Evolutionary conservation across 2,329 filamentous ascomycete species (phyloP).

Genomic region (Colletotrichum brevisporum): DNA sequence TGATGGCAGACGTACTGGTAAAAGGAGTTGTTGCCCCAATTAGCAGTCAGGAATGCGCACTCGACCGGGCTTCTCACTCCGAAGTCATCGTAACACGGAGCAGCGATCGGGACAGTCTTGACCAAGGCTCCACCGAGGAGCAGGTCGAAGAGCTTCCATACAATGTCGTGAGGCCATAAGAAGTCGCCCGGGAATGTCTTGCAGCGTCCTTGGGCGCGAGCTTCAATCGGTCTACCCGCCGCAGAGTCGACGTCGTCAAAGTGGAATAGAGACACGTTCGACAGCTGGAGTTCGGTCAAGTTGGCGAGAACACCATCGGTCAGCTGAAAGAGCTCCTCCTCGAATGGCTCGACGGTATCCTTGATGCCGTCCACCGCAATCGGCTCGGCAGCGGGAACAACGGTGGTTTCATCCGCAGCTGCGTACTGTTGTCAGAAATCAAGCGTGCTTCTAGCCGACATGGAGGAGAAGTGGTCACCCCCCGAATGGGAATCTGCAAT

Average conservation of each 20-base stretch:
- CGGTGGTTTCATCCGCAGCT: neutral
- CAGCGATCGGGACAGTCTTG: constrained; percentile 48
- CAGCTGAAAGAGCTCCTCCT: constrained; percentile 47
- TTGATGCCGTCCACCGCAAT: neutral
- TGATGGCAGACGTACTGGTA: neutral
- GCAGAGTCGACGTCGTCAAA: constrained; percentile 42
- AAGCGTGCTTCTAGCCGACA: neutral
- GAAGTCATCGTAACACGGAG: constrained; percentile 48
- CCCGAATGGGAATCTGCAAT: neutral
- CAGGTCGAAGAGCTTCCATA: constrained; percentile 52
- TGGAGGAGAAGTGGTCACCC: neutral
- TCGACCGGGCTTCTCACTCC: constrained; percentile 45
- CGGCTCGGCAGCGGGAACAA: neutral
- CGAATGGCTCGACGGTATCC: neutral
- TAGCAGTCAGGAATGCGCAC: constrained; percentile 45
- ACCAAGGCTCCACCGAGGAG: constrained; percentile 49
- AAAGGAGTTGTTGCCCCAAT: neutral
- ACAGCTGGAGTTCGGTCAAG: constrained; percentile 46
- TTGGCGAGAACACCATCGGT: constrained; percentile 51
- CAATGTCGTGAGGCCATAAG: constrained; percentile 44
- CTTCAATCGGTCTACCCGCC: neutral
- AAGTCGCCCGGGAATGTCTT: constrained; percentile 50
- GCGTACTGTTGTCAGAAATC: neutral
- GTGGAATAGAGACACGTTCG: constrained; percentile 49
- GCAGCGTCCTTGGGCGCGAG: constrained; percentile 38